Evolutionary conservation across 192 early-diverging fungal species (phyloP), one percentile per base, ranked within the genome.

Genomic region (Coemansia sp.): DNA sequence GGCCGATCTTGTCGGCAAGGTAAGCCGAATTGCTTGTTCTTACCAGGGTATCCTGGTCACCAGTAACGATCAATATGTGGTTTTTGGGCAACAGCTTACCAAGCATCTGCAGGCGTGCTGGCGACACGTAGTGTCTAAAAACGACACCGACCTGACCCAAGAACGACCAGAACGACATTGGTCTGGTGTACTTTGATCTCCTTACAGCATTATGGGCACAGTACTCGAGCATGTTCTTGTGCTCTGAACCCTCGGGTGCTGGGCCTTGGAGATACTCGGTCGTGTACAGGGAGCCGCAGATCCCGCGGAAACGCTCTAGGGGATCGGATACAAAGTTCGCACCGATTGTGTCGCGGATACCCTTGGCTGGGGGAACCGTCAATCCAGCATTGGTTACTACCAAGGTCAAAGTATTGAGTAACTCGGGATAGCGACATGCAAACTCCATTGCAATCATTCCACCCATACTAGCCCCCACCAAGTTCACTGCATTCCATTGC

Each of bases 391-490:
- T 63, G 15, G 72, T 76, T 5, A 64, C 61, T 0, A 58, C 58
- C 38, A 76, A 30, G 0, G 72, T 70, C 19, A 76, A 46, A 9
- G 72, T 69, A 5, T 50, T 50, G 36, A 94, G 70, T 18, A 76
- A 64, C n/a, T 76, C 44, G 2, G 87, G 83, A 9, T 78, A 71
- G 4, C 67, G 54, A 22, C 67, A 57, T 1, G 75, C 81, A 55
- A 92, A 65, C 58, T 94, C 90, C 32, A 85, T 76, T 0, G 85
- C 64, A 32, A 94, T 84, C 92, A 91, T 94, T 14, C 86, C 87
- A 34, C 90, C 89, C 91, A 93, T 93, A 5, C 86, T 88, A 15
- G 86, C 75, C 17, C 91, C 91, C 25, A 86, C 80, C 7, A 93
- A n/a, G 58, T 87, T 83, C n/a, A 87, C 77, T 23, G 50, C 49